Conservation (phyloP, 192 early-diverging fungal genomes). For the Phycomyces nitens region DNA sequence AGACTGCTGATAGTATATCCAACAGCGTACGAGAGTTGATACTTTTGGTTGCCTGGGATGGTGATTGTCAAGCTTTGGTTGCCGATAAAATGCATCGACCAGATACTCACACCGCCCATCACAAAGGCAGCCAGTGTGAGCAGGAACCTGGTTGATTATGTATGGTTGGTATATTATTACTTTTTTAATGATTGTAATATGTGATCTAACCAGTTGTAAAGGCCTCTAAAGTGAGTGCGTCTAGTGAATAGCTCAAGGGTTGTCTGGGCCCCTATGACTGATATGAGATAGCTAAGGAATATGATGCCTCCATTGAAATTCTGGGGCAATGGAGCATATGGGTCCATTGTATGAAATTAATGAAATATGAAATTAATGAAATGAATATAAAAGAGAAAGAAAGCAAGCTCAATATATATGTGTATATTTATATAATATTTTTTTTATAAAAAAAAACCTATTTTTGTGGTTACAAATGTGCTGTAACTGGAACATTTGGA, state of each 20-base stretch:
- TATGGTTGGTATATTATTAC: too few relatives aligned
- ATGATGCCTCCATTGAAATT: constrained; percentile 28
- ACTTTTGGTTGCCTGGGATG: background rate
- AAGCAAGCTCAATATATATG: too few relatives aligned
- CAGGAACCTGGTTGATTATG: constrained; percentile 23
- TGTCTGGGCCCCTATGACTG: constrained; percentile 37
- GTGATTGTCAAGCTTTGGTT: constrained; percentile 29
- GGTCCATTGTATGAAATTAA: background rate
- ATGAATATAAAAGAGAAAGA: background rate
- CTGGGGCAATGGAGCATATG: background rate
- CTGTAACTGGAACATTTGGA: too few relatives aligned
- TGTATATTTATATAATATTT: too few relatives aligned
- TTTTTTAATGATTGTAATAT: too few relatives aligned
- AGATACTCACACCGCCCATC: constrained; percentile 42
- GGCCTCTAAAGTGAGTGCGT: constrained; percentile 31
- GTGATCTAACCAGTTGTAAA: constrained; percentile 28
- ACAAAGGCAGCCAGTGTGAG: constrained; percentile 32
- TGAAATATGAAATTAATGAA: background rate
- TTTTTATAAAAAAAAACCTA: too few relatives aligned
- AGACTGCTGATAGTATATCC: constrained; percentile 35
- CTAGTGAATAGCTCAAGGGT: constrained; percentile 37
- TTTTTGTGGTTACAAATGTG: too few relatives aligned
- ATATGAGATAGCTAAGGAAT: constrained; percentile 32
- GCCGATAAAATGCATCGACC: constrained; percentile 47
- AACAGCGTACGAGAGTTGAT: constrained; percentile 27